Percentiles rank a stretch among this genome's conserved stretches.
These are phyloP conservation scores for Fagus crenata DNA, from an alignment of 306 rosid species.

Conservation along the genomic window DNA sequence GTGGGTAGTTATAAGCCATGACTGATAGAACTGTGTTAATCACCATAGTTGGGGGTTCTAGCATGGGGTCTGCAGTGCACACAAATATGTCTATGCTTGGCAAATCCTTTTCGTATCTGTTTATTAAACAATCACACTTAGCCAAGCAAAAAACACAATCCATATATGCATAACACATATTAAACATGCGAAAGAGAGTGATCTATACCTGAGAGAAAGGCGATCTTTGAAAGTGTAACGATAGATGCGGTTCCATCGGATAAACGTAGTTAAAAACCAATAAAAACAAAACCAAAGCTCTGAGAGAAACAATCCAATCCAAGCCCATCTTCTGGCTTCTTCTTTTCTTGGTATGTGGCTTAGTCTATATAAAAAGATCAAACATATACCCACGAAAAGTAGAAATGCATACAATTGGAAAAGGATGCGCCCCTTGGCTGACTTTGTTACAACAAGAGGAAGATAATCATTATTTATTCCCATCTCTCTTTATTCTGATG, in stretches of 20 bases:
- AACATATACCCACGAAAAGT: too few relatives aligned
- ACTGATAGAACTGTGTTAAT: too few relatives aligned
- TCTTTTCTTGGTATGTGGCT: neutral
- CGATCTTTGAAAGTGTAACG: neutral
- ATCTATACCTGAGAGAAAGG: neutral
- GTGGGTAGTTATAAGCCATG: too few relatives aligned
- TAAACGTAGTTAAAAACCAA: neutral
- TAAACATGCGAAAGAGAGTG: neutral
- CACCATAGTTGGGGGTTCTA: too few relatives aligned
- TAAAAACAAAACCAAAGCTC: neutral
- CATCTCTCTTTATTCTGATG: neutral
- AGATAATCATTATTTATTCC: neutral
- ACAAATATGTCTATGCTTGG: too few relatives aligned
- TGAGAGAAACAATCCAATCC: conserved; percentile 6
- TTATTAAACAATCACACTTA: too few relatives aligned
- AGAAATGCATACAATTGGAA: too few relatives aligned
- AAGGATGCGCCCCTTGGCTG: neutral
- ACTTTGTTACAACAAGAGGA: neutral
- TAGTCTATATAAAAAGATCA: neutral
- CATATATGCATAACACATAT: neutral
- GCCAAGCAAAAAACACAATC: neutral
- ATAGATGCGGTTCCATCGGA: conserved; percentile 3
- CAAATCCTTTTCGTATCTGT: too few relatives aligned
- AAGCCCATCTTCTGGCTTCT: conserved; percentile 5
- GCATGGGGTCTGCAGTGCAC: too few relatives aligned